Percentiles rank a stretch among this genome's conserved stretches.
phyloP scores from a whole-genome alignment of 176 grass and related monocot species.

The Phragmites australis region DNA sequence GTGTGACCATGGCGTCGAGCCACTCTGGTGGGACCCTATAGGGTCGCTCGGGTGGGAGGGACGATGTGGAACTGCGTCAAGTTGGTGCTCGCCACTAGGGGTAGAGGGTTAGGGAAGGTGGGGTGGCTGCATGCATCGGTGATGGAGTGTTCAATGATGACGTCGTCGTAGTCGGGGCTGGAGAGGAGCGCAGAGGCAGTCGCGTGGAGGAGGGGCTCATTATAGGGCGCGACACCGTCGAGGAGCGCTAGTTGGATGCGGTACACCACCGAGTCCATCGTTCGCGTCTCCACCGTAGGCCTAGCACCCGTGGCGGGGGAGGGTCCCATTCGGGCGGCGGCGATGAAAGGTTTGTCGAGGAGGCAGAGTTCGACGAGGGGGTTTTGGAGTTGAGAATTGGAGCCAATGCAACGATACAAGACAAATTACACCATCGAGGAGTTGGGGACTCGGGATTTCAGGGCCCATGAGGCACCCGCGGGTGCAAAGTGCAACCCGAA shows the following conservation, averaged over 20 bases:
- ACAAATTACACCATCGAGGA: too few relatives aligned
- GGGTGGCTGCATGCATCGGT: constrained; percentile 54
- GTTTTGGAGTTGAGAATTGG: background rate
- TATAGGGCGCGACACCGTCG: constrained; percentile 42
- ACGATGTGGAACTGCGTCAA: constrained; percentile 55
- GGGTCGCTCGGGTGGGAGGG: constrained; percentile 41
- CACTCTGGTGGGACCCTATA: constrained; percentile 31
- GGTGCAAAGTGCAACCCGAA: too few relatives aligned
- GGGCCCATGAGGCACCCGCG: too few relatives aligned
- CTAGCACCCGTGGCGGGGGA: background rate
- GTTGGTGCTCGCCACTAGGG: background rate
- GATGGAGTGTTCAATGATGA: constrained; percentile 76
- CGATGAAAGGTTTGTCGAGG: background rate
- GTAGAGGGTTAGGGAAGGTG: constrained; percentile 44
- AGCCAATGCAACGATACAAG: too few relatives aligned
- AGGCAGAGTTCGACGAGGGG: background rate
- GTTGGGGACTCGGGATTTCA: too few relatives aligned
- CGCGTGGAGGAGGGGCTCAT: constrained; percentile 51
- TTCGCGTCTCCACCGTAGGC: background rate
- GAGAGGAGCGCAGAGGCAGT: constrained; percentile 54
- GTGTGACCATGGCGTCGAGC: constrained; percentile 38
- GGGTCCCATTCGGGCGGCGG: background rate
- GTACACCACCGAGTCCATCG: constrained; percentile 42
- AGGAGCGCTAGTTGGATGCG: constrained; percentile 66
- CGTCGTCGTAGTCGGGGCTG: constrained; percentile 73